Evolutionary conservation across 2,329 filamentous ascomycete genomes (phyloP), one percentile per base, ranked within the genome.

Genomic region (Metarhizium brunneum): DNA sequence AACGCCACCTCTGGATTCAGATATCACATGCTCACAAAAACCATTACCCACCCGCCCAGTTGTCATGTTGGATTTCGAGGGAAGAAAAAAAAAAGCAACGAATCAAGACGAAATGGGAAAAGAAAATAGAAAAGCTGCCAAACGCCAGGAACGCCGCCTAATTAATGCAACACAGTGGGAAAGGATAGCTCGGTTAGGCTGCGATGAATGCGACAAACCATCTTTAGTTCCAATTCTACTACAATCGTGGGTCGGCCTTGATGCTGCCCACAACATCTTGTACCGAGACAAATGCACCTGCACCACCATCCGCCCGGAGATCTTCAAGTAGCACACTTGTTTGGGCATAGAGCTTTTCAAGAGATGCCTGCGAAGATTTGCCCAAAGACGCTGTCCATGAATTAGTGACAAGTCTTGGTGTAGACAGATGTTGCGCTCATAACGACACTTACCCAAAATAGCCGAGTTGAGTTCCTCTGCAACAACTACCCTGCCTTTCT

Each of bases 381-480:
- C 94, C 94, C 2, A 96, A 78, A 0, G 90, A 95, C 47, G 90
- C 92, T 96, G 53, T 38, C 43, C 25, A 5, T 6, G 42, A 13
- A 54, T 68, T 63, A 66, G 65, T 5, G 38, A 1, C 50, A 30
- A 45, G n/a, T 5, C 45, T 54, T 10, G 42, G 18, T 14, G n/a
- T 30, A 20, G 42, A 32, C 5, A n/a, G 25, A 40, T 7, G 50
- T 43, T 40, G 18, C 13, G 54, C 13, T 16, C 6, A 14, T 20
- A 30, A 20, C 11, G 51, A 40, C 16, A 78, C 85, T 74, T 75
- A 95, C 91, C 84, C 58, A 99, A 71, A 63, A 99, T 96, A 50
- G 90, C 92, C 58, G 90, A 89, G 70, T 97, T 97, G 56, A 99
- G 76, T 69, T 96, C 92, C 73, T 99, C 94, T 8, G 92, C 92